Evolutionary conservation across 2,329 filamentous ascomycete genomes (phyloP), one percentile per base, ranked within the genome.

Genomic region (Raffaelea ambrosiae): DNA sequence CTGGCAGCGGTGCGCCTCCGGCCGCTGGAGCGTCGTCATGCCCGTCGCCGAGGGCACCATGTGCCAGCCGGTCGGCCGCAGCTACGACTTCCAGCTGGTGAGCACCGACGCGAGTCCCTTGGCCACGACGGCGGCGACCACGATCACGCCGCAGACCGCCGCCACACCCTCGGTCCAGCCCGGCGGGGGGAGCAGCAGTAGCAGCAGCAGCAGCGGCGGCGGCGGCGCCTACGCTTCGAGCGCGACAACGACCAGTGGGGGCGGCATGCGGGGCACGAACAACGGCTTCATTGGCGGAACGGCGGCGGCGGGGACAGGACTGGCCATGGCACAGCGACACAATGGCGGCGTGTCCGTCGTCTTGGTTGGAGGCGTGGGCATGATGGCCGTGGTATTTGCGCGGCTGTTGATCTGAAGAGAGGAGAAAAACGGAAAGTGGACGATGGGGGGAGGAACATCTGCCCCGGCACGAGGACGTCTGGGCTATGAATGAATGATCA

Each of bases 1-100:
- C 31, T 77, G 70, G 62, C 74, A 77, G 59, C 67, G 73, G 23
- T 77, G 74, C 55, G 71, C 69, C 3, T 58, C 63, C 10, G 72
- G 73, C 2, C 57, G 49, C 11, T 77, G 73, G 74, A 72, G 66
- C 51, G 59, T 51, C 1, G 63, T 65, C n/a, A 63, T 74, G 59
- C 50, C 65, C 35, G 67, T 66, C 49, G 65, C 73, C 0, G 57
- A 59, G 5, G 72, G 72, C 5, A 76, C 73, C 2, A 57, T 57
- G n/a, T 77, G 73, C 53, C 54, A 54, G 16, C 73, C 73, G 0
- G 54, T 57, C 1, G 72, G 73, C 2, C 58, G 69, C 42, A 67
- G 64, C 3, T 58, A 66, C 36, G 64, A 70, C 13, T 29, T 29
- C 13, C 26, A 29, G 7, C 7, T 29, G 7, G 26, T 29, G 7